A percentile compares a stretch with the other conserved stretches of the same genome.
Conservation (phyloP, 2,329 filamentous ascomycete genomes). For the Diaporthe aspalathi region DNA sequence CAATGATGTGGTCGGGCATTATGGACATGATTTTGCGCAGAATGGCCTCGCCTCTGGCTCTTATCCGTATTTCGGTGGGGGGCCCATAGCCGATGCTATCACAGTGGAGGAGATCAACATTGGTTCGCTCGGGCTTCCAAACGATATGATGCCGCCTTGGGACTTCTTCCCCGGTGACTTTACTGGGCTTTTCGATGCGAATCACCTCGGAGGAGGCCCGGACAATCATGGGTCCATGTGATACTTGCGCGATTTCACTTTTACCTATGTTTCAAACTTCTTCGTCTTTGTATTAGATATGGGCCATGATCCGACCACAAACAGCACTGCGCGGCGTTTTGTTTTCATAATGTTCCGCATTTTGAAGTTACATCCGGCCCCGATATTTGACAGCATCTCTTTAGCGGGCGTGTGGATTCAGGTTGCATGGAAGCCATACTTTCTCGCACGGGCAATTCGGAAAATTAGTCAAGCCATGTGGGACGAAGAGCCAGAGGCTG, state of each 20-base stretch:
- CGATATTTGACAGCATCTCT: background rate
- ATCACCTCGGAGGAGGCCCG: slow-evolving; percentile 4
- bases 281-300: background rate
- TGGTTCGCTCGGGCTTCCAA: slow-evolving; percentile 68
- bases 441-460: background rate
- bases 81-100: slow-evolving; percentile 61
- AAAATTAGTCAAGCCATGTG: background rate
- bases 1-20: slow-evolving; percentile 36
- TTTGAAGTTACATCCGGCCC: background rate
- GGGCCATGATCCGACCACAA: background rate
- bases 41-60: slow-evolving; percentile 44
- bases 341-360: slow-evolving; percentile 4
- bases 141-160: slow-evolving; percentile 78
- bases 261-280: background rate
- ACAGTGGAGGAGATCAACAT: slow-evolving; percentile 85
- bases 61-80: slow-evolving; percentile 49
- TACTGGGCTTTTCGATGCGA: slow-evolving; percentile 63
- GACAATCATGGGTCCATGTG: slow-evolving; percentile 17
- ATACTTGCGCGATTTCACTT: background rate
- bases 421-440: background rate
- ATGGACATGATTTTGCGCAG: slow-evolving; percentile 45
- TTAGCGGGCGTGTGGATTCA: background rate
- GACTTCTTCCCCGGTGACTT: slow-evolving; percentile 78
- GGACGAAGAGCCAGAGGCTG: background rate
- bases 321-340: slow-evolving; percentile 20